Percentiles rank a stretch among this genome's conserved stretches.
Conservation (phyloP, 805 yeast genomes). For the Nakazawaea ambrosiae region DNA sequence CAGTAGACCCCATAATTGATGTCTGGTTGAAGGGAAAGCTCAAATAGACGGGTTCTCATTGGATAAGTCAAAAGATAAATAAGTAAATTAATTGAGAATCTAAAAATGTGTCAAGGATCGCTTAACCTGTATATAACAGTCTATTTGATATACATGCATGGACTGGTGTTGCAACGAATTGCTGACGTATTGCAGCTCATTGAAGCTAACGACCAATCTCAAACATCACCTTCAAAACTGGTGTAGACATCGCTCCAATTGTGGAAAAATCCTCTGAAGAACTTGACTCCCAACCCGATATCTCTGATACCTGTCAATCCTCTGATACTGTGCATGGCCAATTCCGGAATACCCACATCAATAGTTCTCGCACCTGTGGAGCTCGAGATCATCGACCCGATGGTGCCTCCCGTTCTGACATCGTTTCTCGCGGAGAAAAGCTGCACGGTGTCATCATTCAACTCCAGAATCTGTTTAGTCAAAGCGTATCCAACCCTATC, state of each 20-base stretch:
- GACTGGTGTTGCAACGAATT: too few species aligned
- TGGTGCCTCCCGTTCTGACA: constrained; percentile 81
- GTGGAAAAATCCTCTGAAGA: constrained; percentile 62
- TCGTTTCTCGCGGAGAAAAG: constrained; percentile 83
- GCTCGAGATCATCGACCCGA: constrained; percentile 66
- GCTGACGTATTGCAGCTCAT: too few species aligned
- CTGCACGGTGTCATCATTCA: constrained; percentile 61
- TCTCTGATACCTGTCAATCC: constrained; percentile 77
- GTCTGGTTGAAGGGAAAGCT: too few species aligned
- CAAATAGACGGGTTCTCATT: too few species aligned
- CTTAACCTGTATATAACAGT: too few species aligned
- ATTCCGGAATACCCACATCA: constrained; percentile 77
- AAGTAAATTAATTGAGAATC: too few species aligned
- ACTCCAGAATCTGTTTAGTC: constrained; percentile 59
- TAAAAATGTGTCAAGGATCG: too few species aligned
- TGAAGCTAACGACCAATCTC: too few species aligned
- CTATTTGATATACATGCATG: too few species aligned
- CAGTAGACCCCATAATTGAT: too few species aligned
- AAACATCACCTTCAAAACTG: constrained; percentile 27
- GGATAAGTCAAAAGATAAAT: too few species aligned
- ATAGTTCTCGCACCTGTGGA: constrained; percentile 70
- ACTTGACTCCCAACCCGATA: constrained; percentile 64
- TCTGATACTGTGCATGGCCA: constrained; percentile 81
- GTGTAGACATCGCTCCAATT: constrained; percentile 59
- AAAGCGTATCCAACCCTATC: constrained; percentile 68